A percentile compares a stretch with the other conserved stretches of the same genome.
Conservation (phyloP, 345 rosid genomes). For the Rhizophora mangle region DNA sequence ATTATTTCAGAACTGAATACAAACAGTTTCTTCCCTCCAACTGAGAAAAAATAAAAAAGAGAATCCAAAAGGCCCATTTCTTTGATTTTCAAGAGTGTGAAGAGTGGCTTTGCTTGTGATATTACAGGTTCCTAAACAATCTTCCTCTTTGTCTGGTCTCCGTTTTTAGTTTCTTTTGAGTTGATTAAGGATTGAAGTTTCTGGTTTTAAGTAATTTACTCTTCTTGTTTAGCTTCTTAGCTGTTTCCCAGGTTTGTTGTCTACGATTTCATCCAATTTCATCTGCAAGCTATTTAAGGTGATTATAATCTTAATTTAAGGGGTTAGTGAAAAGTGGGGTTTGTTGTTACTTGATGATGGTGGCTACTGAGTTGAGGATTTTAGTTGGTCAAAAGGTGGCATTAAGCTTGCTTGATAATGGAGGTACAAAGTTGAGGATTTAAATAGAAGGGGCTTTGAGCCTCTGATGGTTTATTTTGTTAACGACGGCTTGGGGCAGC, state of each 20-base stretch:
- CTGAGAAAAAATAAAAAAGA: no score
- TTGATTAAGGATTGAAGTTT: neutral
- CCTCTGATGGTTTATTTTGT: neutral
- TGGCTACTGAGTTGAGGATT: no score
- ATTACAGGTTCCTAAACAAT: no score
- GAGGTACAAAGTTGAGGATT: neutral
- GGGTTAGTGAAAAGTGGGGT: constrained; percentile 12
- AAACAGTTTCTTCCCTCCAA: no score
- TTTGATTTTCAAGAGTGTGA: no score
- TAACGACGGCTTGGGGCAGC: constrained; percentile 15
- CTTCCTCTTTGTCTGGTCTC: no score
- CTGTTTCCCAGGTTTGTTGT: neutral
- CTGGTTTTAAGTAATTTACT: neutral
- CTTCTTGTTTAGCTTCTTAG: neutral
- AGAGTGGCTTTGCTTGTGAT: no score
- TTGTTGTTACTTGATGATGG: neutral
- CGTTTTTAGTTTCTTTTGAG: neutral
- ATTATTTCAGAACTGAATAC: no score
- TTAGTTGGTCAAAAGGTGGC: no score
- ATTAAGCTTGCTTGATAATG: neutral
- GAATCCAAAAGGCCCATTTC: no score
- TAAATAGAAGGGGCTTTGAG: neutral
- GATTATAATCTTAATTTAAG: neutral
- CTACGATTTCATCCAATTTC: neutral
- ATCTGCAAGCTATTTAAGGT: neutral